Evolutionary conservation across 1,284 basidiomycete species (phyloP).

Genomic region (Ustilago shanxiensis): DNA sequence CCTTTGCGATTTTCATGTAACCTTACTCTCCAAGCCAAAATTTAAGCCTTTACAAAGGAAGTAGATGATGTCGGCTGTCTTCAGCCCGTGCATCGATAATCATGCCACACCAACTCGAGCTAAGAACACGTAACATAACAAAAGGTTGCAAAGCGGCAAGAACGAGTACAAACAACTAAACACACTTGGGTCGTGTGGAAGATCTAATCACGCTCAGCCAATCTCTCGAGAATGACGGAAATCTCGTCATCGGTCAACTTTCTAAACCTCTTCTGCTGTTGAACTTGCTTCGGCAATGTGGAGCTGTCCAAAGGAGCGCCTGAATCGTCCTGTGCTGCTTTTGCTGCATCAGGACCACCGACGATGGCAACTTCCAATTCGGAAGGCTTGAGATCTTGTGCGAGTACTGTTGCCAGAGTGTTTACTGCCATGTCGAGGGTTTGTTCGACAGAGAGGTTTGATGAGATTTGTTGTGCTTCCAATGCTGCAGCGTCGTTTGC

Average conservation of each 20-base stretch:
- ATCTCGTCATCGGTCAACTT: constrained; percentile 64
- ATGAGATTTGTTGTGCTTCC: constrained; percentile 51
- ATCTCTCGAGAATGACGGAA: constrained; percentile 60
- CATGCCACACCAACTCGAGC: background rate
- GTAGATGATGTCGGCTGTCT: too few relatives aligned
- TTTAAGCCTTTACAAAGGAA: background rate
- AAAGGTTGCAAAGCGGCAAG: constrained; percentile 1
- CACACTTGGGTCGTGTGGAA: too few relatives aligned
- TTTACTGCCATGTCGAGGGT: constrained; percentile 87
- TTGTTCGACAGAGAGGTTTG: constrained; percentile 56
- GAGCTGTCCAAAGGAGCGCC: constrained; percentile 30
- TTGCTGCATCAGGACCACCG: constrained; percentile 55
- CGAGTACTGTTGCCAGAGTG: constrained; percentile 89
- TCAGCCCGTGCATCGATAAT: too few relatives aligned
- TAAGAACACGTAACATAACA: background rate
- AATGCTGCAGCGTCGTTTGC: constrained; percentile 58
- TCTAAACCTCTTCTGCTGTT: constrained; percentile 59
- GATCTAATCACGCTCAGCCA: constrained; percentile 66
- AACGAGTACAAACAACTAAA: background rate
- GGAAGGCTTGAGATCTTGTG: constrained; percentile 88
- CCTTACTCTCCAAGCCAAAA: background rate
- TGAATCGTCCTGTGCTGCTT: constrained; percentile 16
- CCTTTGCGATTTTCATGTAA: background rate
- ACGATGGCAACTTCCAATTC: constrained; percentile 75
- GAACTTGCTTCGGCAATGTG: constrained; percentile 42